Evolutionary conservation across 2,329 filamentous ascomycete species (phyloP), one percentile per base, ranked within the genome.

Genomic region (Fusarium sp.): DNA sequence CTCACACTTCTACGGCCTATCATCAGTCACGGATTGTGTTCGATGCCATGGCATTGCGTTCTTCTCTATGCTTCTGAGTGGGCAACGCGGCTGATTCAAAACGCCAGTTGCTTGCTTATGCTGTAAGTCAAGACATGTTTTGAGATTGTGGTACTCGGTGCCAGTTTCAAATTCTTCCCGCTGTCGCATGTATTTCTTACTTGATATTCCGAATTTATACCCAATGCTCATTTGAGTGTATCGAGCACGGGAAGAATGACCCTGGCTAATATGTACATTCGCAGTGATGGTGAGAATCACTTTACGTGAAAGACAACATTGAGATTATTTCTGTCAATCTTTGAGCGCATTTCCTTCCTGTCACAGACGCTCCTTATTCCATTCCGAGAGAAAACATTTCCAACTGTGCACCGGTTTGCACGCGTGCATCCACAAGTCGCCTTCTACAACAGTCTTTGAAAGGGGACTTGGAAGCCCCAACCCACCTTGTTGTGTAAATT

Each of bases 31-130:
- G 63, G 55, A 57, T 68, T 67, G 64, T 36, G 39, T 30, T 59
- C 53, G 50, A 72, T 72, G 75, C 39, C 72, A 77, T 78, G 76
- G 74, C 74, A 69, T 54, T 48, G 70, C 51, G 70, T 62, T 56
- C 58, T 65, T 41, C 44, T 55, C 41, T 36, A 62, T 61, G 68
- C 50, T 71, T 74, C 59, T 73, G 58, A 75, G 61, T 61, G 63
- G 66, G 61, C 60, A 61, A 61, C 55, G 58, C 75, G 64, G 56
- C 63, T 74, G 64, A 72, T 47, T 57, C 42, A 55, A 65, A 61
- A 56, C 69, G 66, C 59, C 62, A 61, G 59, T 66, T 69, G n/a
- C 47, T 65, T 59, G 55, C 57, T 69, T 68, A 56, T 36, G 54
- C 66, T 75, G 76, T 78, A 72, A 72, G 75, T 77, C 39, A 38